phyloP scores from a whole-genome alignment of 169 alveolate species.

The Plasmodium malariae region DNA sequence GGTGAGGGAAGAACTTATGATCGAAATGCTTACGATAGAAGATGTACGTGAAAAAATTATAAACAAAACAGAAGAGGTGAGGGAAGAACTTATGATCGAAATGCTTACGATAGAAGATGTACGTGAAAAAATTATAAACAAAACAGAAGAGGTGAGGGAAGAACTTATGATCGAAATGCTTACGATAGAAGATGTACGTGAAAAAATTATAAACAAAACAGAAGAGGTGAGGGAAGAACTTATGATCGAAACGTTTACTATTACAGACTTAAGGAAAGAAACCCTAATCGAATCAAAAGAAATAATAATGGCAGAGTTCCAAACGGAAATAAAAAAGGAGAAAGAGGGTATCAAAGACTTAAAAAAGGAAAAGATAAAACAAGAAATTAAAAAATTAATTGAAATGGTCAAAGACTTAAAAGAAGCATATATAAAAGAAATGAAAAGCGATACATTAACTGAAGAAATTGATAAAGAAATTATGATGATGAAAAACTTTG shows the following conservation, averaged over 20 bases:
- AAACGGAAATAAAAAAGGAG: not conserved
- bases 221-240: too few species aligned
- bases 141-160: too few species aligned
- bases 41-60: too few species aligned
- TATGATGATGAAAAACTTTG: not conserved
- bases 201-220: not conserved
- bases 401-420: conserved; percentile 43
- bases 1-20: too few species aligned
- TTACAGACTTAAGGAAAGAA: too few species aligned
- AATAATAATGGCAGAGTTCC: not conserved
- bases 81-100: too few species aligned
- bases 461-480: conserved; percentile 10
- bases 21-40: too few species aligned
- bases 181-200: not conserved
- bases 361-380: conserved; percentile 14
- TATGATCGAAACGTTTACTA: too few species aligned
- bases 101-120: not conserved
- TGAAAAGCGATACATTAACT: not conserved
- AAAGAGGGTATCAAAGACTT: too few species aligned
- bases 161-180: too few species aligned
- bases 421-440: conserved; percentile 21
- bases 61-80: too few species aligned
- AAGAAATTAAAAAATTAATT: conserved; percentile 42
- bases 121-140: not conserved
- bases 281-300: too few species aligned